A percentile compares a stretch with the other conserved stretches of the same genome.
Evolutionary conservation across 2,329 filamentous ascomycete genomes (phyloP).

Genomic region (Albophoma yamanashiensis): DNA sequence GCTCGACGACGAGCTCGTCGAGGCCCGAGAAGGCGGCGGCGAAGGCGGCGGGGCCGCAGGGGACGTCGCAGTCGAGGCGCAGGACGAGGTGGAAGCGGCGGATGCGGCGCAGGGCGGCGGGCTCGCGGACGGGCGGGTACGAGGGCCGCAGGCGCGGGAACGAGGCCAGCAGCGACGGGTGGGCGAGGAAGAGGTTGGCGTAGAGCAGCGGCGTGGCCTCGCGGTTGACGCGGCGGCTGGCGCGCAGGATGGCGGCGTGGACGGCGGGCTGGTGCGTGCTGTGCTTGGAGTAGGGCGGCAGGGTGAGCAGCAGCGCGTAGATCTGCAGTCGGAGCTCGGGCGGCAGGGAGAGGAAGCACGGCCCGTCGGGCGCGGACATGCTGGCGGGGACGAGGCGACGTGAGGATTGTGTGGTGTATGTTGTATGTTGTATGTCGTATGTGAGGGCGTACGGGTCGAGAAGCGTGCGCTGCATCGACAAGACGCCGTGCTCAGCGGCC

Average conservation of each 20-base stretch:
- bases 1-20: conserved; percentile 28
- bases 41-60: conserved; percentile 18
- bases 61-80: conserved; percentile 28
- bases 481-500: neutral
- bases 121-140: conserved; percentile 19
- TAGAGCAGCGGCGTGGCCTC: conserved; percentile 32
- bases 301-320: conserved; percentile 29
- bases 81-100: conserved; percentile 27
- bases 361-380: neutral
- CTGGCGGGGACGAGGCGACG: neutral
- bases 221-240: conserved; percentile 27
- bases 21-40: conserved; percentile 23
- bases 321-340: conserved; percentile 36
- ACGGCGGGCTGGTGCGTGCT: conserved; percentile 7
- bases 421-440: neutral
- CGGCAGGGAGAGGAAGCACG: conserved; percentile 27
- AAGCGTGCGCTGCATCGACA: neutral
- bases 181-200: conserved; percentile 32
- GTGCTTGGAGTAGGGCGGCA: conserved; percentile 18
- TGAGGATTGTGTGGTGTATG: neutral
- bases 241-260: conserved; percentile 27
- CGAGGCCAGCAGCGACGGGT: conserved; percentile 26
- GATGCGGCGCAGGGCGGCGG: conserved; percentile 19
- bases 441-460: neutral
- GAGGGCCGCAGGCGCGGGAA: conserved; percentile 27